Percentiles rank a stretch among this genome's conserved stretches.
Conservation (phyloP, 2,329 filamentous ascomycete genomes). For the Colletotrichum ledebouriae region DNA sequence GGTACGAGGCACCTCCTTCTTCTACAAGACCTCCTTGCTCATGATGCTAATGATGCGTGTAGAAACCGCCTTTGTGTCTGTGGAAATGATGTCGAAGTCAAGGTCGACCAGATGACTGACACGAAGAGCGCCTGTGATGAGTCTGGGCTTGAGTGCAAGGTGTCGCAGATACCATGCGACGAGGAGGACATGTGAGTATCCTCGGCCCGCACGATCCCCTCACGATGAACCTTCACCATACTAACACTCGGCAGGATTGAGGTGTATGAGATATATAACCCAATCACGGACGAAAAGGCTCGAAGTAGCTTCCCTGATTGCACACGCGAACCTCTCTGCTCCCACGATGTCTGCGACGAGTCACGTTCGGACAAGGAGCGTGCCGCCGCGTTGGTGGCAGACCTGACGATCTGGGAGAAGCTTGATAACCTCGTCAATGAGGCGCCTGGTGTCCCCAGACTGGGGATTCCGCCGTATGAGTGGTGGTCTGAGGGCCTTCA, state of each 20-base stretch:
- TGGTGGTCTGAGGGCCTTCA: conserved; percentile 76
- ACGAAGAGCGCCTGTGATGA: background rate
- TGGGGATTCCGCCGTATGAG: conserved; percentile 70
- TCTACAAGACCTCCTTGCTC: background rate
- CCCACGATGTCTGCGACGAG: conserved; percentile 61
- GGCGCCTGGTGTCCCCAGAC: conserved; percentile 62
- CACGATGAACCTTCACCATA: background rate
- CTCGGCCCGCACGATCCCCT: background rate
- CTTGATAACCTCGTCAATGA: conserved; percentile 60
- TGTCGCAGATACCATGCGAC: background rate
- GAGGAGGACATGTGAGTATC: conserved; percentile 9
- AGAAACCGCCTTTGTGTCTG: conserved; percentile 7
- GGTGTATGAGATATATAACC: conserved; percentile 1
- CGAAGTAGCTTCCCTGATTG: conserved; percentile 46
- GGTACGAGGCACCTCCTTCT: background rate
- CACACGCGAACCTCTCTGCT: conserved; percentile 46
- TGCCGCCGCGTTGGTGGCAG: conserved; percentile 62
- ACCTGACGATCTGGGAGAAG: conserved; percentile 66
- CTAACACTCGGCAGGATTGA: background rate
- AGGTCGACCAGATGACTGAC: background rate
- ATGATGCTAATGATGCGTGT: background rate
- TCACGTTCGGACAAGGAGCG: conserved; percentile 55
- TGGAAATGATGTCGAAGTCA: background rate
- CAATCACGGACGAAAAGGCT: background rate
- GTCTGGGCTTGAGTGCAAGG: background rate